These are phyloP conservation scores for Aureobasidium sp. DNA, from an alignment of 2,329 filamentous ascomycete species.

Conservation along the genomic window DNA sequence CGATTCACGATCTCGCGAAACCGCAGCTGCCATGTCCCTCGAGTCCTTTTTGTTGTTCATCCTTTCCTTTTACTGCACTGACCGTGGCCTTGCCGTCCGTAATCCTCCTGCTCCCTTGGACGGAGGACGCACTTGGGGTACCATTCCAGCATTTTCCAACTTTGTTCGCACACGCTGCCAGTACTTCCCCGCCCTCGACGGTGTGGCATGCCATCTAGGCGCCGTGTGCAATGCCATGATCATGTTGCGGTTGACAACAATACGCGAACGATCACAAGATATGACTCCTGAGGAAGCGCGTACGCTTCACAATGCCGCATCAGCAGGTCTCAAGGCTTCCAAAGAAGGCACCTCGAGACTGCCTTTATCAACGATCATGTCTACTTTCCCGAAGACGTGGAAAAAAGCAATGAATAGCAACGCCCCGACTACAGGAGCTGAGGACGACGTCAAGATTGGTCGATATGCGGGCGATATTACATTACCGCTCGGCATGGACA, in stretches of 20 bases:
- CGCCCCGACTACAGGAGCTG: background rate
- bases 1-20: constrained; percentile 27
- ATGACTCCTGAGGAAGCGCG: constrained; percentile 14
- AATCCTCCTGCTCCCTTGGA: constrained; percentile 22
- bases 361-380: constrained; percentile 31
- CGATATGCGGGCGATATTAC: constrained; percentile 32
- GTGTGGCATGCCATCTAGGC: constrained; percentile 35
- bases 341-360: constrained; percentile 19
- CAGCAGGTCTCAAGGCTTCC: constrained; percentile 5
- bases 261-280: background rate
- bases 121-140: constrained; percentile 22
- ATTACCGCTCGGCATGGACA: constrained; percentile 35
- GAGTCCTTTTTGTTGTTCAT: constrained; percentile 39
- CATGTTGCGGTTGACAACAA: constrained; percentile 20
- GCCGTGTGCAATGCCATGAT: constrained; percentile 36
- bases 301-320: constrained; percentile 19
- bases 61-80: constrained; percentile 28
- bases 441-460: constrained; percentile 23
- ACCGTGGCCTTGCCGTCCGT: constrained; percentile 22
- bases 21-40: constrained; percentile 36
- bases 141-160: constrained; percentile 23
- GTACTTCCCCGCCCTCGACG: constrained; percentile 31
- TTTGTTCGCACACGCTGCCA: constrained; percentile 25
- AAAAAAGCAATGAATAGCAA: constrained; percentile 1
- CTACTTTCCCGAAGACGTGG: constrained; percentile 35